Conservation (phyloP, 2,329 filamentous ascomycete species). For the Arachnomyces sp. region DNA sequence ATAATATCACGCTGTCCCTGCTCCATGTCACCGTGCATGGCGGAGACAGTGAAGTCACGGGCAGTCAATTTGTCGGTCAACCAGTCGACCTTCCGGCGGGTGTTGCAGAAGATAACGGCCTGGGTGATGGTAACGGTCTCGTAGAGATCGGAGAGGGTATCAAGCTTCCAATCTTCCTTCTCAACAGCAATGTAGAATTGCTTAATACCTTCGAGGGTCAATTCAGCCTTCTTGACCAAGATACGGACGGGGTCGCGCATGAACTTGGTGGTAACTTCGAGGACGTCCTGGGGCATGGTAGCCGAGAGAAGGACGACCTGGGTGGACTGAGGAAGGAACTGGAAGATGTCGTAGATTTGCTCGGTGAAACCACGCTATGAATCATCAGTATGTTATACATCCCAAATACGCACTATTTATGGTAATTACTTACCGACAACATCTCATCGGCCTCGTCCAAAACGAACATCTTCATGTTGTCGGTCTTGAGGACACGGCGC, state of each 20-base stretch:
- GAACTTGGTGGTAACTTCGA: slow-evolving; percentile 99
- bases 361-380: slow-evolving; percentile 86
- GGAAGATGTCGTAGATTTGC: slow-evolving; percentile 99
- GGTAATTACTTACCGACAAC: slow-evolving; percentile 63
- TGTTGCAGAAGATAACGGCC: slow-evolving; percentile 99
- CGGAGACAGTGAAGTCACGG: slow-evolving; percentile 97
- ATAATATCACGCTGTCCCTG: slow-evolving; percentile 96
- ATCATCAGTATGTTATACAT: slow-evolving; percentile 4
- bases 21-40: slow-evolving; percentile 99
- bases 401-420: slow-evolving; percentile 15
- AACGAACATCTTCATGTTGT: slow-evolving; percentile 99
- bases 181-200: slow-evolving; percentile 99
- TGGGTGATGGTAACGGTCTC: slow-evolving; percentile 99
- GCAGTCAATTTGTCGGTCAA: slow-evolving; percentile 98
- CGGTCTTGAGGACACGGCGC: slow-evolving; percentile 92
- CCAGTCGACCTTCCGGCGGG: slow-evolving; percentile 99
- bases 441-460: slow-evolving; percentile 99
- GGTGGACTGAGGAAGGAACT: slow-evolving; percentile 93
- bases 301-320: slow-evolving; percentile 97
- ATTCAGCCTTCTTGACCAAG: slow-evolving; percentile 98
- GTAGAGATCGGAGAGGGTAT: slow-evolving; percentile 97
- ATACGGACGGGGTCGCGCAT: slow-evolving; percentile 99
- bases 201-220: slow-evolving; percentile 99
- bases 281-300: slow-evolving; percentile 97
- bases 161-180: slow-evolving; percentile 99